Evolutionary conservation across 139 green algal genomes (phyloP).

Genomic region (Spirogloea muscicola): DNA sequence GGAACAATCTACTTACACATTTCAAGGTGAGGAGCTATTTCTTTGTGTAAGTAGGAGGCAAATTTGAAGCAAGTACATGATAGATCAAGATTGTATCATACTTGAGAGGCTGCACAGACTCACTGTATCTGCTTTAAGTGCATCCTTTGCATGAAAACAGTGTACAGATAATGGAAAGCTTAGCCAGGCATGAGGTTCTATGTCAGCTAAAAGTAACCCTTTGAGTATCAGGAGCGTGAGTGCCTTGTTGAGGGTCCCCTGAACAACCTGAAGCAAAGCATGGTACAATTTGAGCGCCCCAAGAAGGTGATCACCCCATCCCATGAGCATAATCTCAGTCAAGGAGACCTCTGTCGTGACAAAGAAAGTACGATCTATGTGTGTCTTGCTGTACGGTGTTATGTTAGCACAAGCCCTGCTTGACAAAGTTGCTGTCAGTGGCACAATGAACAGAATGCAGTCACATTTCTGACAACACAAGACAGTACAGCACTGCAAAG

Average conservation of each 20-base stretch:
- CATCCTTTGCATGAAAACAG: too few species aligned
- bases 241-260: constrained; percentile 89
- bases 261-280: constrained; percentile 82
- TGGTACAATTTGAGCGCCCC: constrained; percentile 71
- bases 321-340: not conserved
- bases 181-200: too few species aligned
- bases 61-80: too few species aligned
- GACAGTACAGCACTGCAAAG: not conserved
- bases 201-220: not conserved
- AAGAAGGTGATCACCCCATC: constrained; percentile 24
- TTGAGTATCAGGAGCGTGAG: constrained; percentile 73
- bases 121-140: too few species aligned
- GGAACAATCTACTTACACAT: constrained; percentile 86
- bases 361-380: not conserved
- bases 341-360: not conserved
- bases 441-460: not conserved
- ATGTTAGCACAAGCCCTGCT: too few species aligned
- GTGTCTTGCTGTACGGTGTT: not conserved
- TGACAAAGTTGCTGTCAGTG: not conserved
- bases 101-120: too few species aligned
- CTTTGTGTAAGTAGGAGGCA: not conserved
- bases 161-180: too few species aligned
- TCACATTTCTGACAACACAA: not conserved
- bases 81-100: not conserved
- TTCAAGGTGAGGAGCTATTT: constrained; percentile 56